Percentiles rank a stretch among this genome's conserved stretches.
Conservation (phyloP, 75 land plant genomes). For the Chamaecyparis obtusa region DNA sequence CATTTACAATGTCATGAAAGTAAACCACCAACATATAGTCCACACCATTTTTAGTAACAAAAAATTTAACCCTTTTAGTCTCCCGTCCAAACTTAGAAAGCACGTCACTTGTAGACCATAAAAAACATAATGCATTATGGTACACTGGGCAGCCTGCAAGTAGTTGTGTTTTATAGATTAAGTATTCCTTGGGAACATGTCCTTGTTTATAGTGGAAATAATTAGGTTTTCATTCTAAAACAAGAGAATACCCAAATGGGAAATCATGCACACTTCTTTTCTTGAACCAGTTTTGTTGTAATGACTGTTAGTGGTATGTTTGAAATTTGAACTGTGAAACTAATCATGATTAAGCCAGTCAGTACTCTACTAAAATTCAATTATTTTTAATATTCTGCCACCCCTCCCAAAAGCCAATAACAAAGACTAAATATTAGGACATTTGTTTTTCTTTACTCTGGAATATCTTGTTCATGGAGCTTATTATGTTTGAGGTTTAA, state of each 20-base stretch:
- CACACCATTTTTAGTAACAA: conserved; percentile 24
- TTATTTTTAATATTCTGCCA: neutral
- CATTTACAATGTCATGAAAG: conserved; percentile 43
- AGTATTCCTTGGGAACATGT: conserved; percentile 33
- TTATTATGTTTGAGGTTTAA: neutral
- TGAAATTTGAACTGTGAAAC: conserved; percentile 44
- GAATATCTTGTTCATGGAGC: neutral
- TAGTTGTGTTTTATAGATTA: conserved; percentile 7
- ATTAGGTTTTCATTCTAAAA: conserved; percentile 25
- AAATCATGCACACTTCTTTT: conserved; percentile 21
- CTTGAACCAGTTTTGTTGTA: conserved; percentile 58
- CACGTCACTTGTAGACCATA: too few relatives aligned
- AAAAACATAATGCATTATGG: conserved; percentile 11
- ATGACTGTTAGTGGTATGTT: conserved; percentile 47
- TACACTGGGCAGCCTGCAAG: conserved; percentile 18
- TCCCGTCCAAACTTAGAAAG: conserved; percentile 47
- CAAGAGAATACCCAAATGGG: conserved; percentile 21
- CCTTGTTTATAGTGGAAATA: conserved; percentile 19
- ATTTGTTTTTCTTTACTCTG: neutral
- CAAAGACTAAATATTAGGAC: neutral
- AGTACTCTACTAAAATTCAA: neutral
- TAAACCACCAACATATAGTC: conserved; percentile 54
- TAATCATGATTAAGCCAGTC: conserved; percentile 11
- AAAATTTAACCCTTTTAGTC: conserved; percentile 35
- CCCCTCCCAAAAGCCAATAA: neutral